Percentiles rank a stretch among this genome's conserved stretches.
phyloP scores from a whole-genome alignment of 2,329 filamentous ascomycete genomes.

The Ampelomyces quisqualis region DNA sequence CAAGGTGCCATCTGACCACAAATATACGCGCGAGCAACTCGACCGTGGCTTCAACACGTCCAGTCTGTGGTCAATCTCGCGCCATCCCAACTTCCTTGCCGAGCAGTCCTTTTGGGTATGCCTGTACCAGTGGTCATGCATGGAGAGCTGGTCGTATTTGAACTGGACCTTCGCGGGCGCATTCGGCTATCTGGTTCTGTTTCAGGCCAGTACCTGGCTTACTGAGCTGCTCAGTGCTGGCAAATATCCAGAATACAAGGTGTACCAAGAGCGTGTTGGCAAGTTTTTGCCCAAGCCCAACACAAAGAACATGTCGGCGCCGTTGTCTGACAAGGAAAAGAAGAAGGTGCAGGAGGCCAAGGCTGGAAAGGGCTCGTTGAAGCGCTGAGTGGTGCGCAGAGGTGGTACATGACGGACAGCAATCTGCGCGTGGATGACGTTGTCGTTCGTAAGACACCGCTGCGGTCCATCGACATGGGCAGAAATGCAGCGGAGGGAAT shows the following conservation, averaged over 20 bases:
- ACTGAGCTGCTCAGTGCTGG: conserved; percentile 77
- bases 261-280: conserved; percentile 80
- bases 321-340: conserved; percentile 23
- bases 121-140: conserved; percentile 86
- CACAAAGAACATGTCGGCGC: conserved; percentile 35
- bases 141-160: conserved; percentile 66
- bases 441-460: too few relatives aligned
- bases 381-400: too few relatives aligned
- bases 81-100: conserved; percentile 92
- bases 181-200: conserved; percentile 70
- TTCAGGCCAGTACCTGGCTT: conserved; percentile 84
- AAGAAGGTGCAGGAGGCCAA: conserved; percentile 23
- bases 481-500: too few relatives aligned
- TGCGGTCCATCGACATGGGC: too few relatives aligned
- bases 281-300: conserved; percentile 70
- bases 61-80: conserved; percentile 82
- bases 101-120: conserved; percentile 90
- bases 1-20: conserved; percentile 64
- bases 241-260: conserved; percentile 86
- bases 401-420: too few relatives aligned
- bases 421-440: too few relatives aligned
- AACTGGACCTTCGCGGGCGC: conserved; percentile 79
- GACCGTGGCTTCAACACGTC: conserved; percentile 85
- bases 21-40: conserved; percentile 70
- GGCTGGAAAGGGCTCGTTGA: conserved; percentile 20